These are phyloP conservation scores for Elongisporangium anandrum DNA, from an alignment of 352 stramenopile species.

Conservation along the genomic window DNA sequence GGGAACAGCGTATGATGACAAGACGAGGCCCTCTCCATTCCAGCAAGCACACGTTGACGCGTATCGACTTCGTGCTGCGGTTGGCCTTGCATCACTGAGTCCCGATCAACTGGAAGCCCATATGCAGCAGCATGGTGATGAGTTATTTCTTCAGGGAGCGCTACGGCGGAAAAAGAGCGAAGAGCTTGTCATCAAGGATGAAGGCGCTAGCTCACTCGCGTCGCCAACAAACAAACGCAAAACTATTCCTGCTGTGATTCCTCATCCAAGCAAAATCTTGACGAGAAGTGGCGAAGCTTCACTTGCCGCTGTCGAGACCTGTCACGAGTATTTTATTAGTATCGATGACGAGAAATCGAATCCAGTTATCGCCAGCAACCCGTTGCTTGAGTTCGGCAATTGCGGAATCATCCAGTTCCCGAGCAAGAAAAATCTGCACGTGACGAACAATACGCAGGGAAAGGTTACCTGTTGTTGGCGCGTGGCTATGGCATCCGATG, in stretches of 20 bases:
- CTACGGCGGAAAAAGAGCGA: constrained; percentile 24
- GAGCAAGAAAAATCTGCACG: constrained; percentile 64
- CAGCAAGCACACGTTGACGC: constrained; percentile 90
- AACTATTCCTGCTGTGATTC: background rate
- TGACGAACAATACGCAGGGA: constrained; percentile 85
- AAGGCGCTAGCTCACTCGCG: constrained; percentile 2
- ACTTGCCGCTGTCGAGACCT: constrained; percentile 64
- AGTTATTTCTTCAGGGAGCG: constrained; percentile 57
- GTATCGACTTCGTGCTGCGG: constrained; percentile 48
- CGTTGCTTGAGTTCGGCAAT: constrained; percentile 78
- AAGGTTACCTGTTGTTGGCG: constrained; percentile 83
- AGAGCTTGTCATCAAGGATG: constrained; percentile 2
- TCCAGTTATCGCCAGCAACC: constrained; percentile 32
- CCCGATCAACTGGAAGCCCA: constrained; percentile 83
- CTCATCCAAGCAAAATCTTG: constrained; percentile 37
- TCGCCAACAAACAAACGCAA: background rate
- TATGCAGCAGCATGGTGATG: constrained; percentile 62
- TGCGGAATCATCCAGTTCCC: constrained; percentile 49
- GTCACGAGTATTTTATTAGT: constrained; percentile 82
- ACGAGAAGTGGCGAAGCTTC: constrained; percentile 84
- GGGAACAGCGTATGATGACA: constrained; percentile 87
- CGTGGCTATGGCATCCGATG: constrained; percentile 26
- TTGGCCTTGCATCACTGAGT: constrained; percentile 62
- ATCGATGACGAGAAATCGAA: constrained; percentile 49
- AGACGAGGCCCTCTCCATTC: constrained; percentile 87